Conservation (phyloP, 352 stramenopile species). For the Hyaloperonospora arabidopsidis region DNA sequence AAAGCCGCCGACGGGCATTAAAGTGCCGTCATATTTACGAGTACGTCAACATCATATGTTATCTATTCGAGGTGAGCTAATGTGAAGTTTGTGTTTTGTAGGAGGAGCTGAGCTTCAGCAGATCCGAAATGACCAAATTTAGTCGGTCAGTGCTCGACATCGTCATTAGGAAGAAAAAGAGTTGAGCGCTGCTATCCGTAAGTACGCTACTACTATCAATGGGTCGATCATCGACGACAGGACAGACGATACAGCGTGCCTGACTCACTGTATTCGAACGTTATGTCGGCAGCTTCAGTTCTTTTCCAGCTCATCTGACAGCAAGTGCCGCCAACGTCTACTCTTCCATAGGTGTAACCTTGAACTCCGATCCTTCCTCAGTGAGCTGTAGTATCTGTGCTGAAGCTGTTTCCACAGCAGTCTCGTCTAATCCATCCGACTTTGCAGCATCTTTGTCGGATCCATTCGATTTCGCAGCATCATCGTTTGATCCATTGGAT, state of each 20-base stretch:
- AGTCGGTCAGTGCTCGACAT: slow-evolving; percentile 75
- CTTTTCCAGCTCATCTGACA: slow-evolving; percentile 10
- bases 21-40: slow-evolving; percentile 66
- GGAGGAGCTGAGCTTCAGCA: slow-evolving; percentile 77
- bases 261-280: no score
- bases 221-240: no score
- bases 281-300: no score
- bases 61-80: background rate
- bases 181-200: slow-evolving; percentile 7
- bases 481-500: background rate
- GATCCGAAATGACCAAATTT: slow-evolving; percentile 77
- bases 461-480: slow-evolving; percentile 2
- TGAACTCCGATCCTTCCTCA: slow-evolving; percentile 6
- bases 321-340: slow-evolving; percentile 12
- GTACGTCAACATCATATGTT: slow-evolving; percentile 20
- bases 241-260: background rate
- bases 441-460: background rate
- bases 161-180: slow-evolving; percentile 69
- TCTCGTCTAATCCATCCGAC: slow-evolving; percentile 2
- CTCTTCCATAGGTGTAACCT: slow-evolving; percentile 20
- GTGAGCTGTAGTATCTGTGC: background rate
- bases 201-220: no score
- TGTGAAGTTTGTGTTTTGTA: slow-evolving; percentile 16
- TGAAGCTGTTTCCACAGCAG: background rate
- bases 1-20: slow-evolving; percentile 38